phyloP scores from a whole-genome alignment of 2,329 filamentous ascomycete species.

The Blumeria graminis region DNA sequence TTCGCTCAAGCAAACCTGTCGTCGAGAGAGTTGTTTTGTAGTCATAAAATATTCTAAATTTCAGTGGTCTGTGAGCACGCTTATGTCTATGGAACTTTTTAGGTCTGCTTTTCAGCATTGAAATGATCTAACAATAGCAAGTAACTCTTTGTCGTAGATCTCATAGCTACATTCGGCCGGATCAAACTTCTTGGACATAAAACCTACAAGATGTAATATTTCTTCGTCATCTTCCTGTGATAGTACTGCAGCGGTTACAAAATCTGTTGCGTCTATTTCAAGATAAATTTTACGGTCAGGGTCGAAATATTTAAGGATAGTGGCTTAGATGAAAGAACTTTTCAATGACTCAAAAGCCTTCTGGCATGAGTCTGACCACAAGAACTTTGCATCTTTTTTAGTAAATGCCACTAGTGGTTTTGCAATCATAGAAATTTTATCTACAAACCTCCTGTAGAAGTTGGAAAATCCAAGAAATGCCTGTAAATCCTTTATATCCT shows the following conservation, averaged over 20 bases:
- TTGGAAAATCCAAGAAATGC: background rate
- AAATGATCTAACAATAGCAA: background rate
- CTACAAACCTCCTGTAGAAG: slow-evolving; percentile 1
- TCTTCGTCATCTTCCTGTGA: background rate
- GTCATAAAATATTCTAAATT: background rate
- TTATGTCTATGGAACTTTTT: background rate
- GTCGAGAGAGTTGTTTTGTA: background rate
- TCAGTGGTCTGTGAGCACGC: background rate
- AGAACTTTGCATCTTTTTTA: background rate
- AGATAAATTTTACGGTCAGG: background rate
- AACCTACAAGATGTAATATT: background rate
- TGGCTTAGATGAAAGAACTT: background rate
- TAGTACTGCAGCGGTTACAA: background rate
- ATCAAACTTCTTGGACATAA: background rate
- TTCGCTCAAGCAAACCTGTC: background rate
- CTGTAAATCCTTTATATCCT: background rate
- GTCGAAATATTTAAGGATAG: background rate
- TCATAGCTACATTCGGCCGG: background rate
- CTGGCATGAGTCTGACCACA: background rate
- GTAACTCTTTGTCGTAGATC: background rate
- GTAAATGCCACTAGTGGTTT: background rate
- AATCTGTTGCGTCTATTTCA: background rate
- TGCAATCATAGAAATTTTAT: background rate
- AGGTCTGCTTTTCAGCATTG: background rate
- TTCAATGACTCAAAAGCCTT: background rate